Conservation (phyloP, 2,329 filamentous ascomycete species). For the Diaporthe caulivora region DNA sequence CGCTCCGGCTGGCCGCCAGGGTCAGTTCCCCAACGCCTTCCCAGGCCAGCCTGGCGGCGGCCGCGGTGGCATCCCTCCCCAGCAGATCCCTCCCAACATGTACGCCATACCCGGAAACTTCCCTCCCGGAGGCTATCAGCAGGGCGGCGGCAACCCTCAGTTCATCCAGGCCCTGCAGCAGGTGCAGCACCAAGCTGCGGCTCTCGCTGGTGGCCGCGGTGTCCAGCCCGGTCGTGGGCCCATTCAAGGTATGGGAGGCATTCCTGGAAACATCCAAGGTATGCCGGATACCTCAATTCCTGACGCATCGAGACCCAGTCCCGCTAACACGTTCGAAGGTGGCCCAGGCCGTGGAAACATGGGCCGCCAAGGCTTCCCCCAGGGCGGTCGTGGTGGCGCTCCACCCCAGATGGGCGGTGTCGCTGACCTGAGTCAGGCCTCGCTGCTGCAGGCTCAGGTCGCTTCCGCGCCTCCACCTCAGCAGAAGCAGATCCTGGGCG, state of each 20-base stretch:
- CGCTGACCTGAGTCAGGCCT: constrained; percentile 55
- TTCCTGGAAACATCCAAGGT: constrained; percentile 68
- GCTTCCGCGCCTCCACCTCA: constrained; percentile 71
- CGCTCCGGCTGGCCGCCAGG: constrained; percentile 84
- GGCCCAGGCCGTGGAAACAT: constrained; percentile 48
- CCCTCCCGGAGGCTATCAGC: constrained; percentile 81
- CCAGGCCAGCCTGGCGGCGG: constrained; percentile 83
- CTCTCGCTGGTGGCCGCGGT: constrained; percentile 71
- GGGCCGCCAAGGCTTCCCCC: constrained; percentile 54
- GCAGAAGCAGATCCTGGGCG: constrained; percentile 99
- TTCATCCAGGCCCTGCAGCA: constrained; percentile 88
- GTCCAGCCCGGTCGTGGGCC: constrained; percentile 78
- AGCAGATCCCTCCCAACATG: constrained; percentile 89
- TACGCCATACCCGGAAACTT: constrained; percentile 86
- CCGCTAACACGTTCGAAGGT: constrained; percentile 64
- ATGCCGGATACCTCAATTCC: constrained; percentile 57
- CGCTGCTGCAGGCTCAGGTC: constrained; percentile 70
- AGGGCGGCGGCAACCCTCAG: constrained; percentile 83
- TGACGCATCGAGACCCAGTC: constrained; percentile 69
- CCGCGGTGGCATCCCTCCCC: constrained; percentile 84
- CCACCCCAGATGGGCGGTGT: constrained; percentile 50
- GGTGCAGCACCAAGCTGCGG: constrained; percentile 68
- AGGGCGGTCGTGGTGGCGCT: constrained; percentile 62
- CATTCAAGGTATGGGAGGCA: constrained; percentile 79
- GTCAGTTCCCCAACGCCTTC: constrained; percentile 86